phyloP scores from a whole-genome alignment of 768 basidiomycete species.

The Naganishia antarctica region DNA sequence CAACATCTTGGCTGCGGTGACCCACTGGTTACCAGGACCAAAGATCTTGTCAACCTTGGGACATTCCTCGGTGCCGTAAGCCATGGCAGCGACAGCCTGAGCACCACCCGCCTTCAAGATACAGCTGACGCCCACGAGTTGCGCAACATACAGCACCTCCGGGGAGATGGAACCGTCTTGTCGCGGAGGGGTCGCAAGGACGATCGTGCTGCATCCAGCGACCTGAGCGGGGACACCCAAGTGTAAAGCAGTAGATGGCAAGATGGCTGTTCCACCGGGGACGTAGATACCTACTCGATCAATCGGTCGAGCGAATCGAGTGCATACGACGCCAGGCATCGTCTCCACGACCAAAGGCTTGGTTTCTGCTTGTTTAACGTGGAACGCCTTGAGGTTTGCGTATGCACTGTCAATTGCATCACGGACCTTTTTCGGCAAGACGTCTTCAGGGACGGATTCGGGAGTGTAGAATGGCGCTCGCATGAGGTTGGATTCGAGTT shows the following conservation, averaged over 20 bases:
- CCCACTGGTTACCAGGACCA: slow-evolving; percentile 99
- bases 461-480: slow-evolving; percentile 73
- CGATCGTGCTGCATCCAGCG: slow-evolving; percentile 84
- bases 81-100: slow-evolving; percentile 91
- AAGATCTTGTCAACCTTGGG: slow-evolving; percentile 99
- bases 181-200: slow-evolving; percentile 92
- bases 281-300: slow-evolving; percentile 93
- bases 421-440: slow-evolving; percentile 55
- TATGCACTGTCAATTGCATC: slow-evolving; percentile 86
- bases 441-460: slow-evolving; percentile 54
- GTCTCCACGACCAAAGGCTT: slow-evolving; percentile 78
- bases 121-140: slow-evolving; percentile 80
- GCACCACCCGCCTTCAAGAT: slow-evolving; percentile 93
- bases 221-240: slow-evolving; percentile 96
- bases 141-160: slow-evolving; percentile 94
- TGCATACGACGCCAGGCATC: slow-evolving; percentile 95
- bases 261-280: slow-evolving; percentile 91
- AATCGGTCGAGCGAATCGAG: slow-evolving; percentile 91
- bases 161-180: slow-evolving; percentile 88
- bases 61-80: slow-evolving; percentile 89
- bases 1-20: slow-evolving; percentile 98
- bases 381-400: slow-evolving; percentile 83
- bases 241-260: slow-evolving; percentile 97
- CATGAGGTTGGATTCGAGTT: slow-evolving; percentile 64
- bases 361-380: slow-evolving; percentile 74